Evolutionary conservation across 345 rosid species (phyloP).

Genomic region (Laguncularia racemosa): DNA sequence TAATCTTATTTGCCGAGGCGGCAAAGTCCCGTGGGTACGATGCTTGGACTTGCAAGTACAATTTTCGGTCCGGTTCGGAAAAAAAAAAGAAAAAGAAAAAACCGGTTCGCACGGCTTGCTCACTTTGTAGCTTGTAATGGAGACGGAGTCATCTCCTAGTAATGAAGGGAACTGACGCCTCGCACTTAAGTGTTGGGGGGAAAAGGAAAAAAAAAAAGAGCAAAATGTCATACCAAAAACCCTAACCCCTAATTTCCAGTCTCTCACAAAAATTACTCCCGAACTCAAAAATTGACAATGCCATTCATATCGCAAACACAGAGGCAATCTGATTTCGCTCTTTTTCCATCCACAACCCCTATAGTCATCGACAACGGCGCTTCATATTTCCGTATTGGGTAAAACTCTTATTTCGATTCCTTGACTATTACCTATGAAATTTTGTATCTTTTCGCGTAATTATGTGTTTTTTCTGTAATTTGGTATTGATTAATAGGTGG

Average conservation of each 20-base stretch:
- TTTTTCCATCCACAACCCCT: conserved; percentile 58
- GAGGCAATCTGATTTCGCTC: conserved; percentile 70
- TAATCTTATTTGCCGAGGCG: too few species aligned
- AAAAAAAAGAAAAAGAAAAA: too few species aligned
- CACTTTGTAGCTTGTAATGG: too few species aligned
- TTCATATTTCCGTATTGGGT: conserved; percentile 95
- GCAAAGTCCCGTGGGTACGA: too few species aligned
- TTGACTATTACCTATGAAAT: background rate
- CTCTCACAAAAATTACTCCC: background rate
- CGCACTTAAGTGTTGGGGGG: too few species aligned
- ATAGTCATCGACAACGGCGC: conserved; percentile 99
- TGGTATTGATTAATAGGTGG: conserved; percentile 47
- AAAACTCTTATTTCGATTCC: conserved; percentile 26
- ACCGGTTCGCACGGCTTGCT: too few species aligned
- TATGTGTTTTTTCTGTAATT: background rate
- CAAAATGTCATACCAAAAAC: too few species aligned
- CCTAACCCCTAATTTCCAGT: background rate
- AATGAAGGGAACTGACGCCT: too few species aligned
- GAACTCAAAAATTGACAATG: conserved; percentile 21
- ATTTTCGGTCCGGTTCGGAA: too few species aligned
- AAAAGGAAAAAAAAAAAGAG: too few species aligned
- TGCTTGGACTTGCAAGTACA: too few species aligned
- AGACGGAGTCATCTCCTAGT: too few species aligned
- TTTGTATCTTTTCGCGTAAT: background rate
- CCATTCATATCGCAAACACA: conserved; percentile 46